A percentile compares a stretch with the other conserved stretches of the same genome.
These are phyloP conservation scores for Micractinium conductrix DNA, from an alignment of 139 green algal species.

Conservation along the genomic window DNA sequence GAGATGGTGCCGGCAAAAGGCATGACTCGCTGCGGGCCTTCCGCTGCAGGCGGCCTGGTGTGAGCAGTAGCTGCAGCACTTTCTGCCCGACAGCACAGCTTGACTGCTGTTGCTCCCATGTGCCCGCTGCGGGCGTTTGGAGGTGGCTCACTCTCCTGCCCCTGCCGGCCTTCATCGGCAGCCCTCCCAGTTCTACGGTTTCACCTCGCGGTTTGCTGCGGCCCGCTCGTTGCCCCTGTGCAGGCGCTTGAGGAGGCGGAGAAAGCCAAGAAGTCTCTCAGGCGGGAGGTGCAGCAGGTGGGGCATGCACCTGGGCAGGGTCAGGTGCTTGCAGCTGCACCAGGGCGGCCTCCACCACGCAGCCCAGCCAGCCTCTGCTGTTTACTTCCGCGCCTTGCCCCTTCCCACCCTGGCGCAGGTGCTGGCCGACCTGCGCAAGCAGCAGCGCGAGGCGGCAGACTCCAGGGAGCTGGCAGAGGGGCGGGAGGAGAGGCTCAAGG, in stretches of 20 bases:
- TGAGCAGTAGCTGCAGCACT: too few relatives aligned
- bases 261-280: background rate
- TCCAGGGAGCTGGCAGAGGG: constrained; percentile 4
- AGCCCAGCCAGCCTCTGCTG: background rate
- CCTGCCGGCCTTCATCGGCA: too few relatives aligned
- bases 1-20: too few relatives aligned
- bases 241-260: constrained; percentile 5
- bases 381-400: background rate
- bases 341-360: background rate
- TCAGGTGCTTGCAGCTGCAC: background rate
- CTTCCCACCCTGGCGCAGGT: constrained; percentile 2
- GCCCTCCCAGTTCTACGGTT: too few relatives aligned
- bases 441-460: constrained; percentile 26
- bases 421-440: constrained; percentile 4
- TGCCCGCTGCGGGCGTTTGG: too few relatives aligned
- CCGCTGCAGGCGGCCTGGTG: too few relatives aligned
- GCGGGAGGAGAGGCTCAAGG: constrained; percentile 5
- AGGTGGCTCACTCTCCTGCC: too few relatives aligned
- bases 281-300: constrained; percentile 30
- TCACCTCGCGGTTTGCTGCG: too few relatives aligned
- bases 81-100: too few relatives aligned
- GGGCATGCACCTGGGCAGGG: background rate
- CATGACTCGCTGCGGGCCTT: too few relatives aligned
- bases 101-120: too few relatives aligned
- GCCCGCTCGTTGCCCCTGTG: background rate